These are phyloP conservation scores for Lactarius tabidus DNA, from an alignment of 768 basidiomycete species.

Conservation along the genomic window DNA sequence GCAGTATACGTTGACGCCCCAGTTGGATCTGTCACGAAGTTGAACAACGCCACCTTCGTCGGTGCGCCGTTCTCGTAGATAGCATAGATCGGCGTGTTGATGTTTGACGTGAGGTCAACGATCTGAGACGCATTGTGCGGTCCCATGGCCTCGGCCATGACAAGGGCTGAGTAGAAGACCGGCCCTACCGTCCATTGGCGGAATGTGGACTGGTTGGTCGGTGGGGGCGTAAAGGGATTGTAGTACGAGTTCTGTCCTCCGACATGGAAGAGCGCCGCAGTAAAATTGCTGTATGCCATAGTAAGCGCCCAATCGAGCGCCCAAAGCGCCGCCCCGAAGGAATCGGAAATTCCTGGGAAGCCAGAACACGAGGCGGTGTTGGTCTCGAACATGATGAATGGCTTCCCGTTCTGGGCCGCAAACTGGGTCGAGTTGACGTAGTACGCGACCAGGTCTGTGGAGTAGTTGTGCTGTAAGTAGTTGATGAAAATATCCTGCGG, in stretches of 20 bases:
- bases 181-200: slow-evolving; percentile 73
- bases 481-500: slow-evolving; percentile 48
- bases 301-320: slow-evolving; percentile 50
- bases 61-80: slow-evolving; percentile 69
- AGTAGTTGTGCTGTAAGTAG: slow-evolving; percentile 60
- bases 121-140: slow-evolving; percentile 58
- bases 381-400: slow-evolving; percentile 55
- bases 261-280: slow-evolving; percentile 44
- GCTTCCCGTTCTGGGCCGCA: slow-evolving; percentile 38
- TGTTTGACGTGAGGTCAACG: slow-evolving; percentile 51
- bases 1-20: slow-evolving; percentile 53
- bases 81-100: slow-evolving; percentile 58
- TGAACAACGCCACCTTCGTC: slow-evolving; percentile 63
- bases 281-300: slow-evolving; percentile 48
- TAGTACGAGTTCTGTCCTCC: slow-evolving; percentile 65
- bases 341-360: slow-evolving; percentile 53
- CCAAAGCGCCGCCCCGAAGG: slow-evolving; percentile 53
- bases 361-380: slow-evolving; percentile 52
- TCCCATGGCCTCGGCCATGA: slow-evolving; percentile 67
- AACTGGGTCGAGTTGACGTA: slow-evolving; percentile 48
- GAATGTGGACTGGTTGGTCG: slow-evolving; percentile 49
- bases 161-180: slow-evolving; percentile 67
- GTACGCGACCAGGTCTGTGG: slow-evolving; percentile 43
- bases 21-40: slow-evolving; percentile 59
- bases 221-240: slow-evolving; percentile 50